Conservation (phyloP, 208 protist species). For the Leishmania aethiopica region DNA sequence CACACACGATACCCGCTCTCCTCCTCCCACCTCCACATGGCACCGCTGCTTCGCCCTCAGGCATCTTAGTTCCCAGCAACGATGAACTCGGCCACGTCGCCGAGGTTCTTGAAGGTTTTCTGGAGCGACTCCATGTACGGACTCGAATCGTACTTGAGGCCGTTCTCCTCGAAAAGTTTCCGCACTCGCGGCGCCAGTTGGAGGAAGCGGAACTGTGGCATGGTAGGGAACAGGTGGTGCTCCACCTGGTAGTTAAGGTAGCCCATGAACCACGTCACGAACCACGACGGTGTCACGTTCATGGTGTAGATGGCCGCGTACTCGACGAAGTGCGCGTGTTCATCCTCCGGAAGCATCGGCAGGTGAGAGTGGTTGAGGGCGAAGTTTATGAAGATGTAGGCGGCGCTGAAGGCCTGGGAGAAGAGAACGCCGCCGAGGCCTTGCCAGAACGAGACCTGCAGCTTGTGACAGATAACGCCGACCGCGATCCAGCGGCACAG, state of each 20-base stretch:
- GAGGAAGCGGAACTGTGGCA: conserved; percentile 82
- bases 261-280: conserved; percentile 77
- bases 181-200: conserved; percentile 51
- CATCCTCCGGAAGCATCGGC: conserved; percentile 42
- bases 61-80: conserved; percentile 20
- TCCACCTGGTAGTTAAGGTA: conserved; percentile 89
- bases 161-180: conserved; percentile 66
- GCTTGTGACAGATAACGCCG: conserved; percentile 38
- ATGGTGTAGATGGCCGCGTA: conserved; percentile 74
- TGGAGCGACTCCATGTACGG: conserved; percentile 46
- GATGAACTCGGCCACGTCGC: conserved; percentile 51
- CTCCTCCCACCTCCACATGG: not conserved
- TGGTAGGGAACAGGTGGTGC: conserved; percentile 87
- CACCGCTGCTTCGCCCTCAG: not conserved
- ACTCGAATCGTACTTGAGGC: conserved; percentile 54
- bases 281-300: conserved; percentile 53
- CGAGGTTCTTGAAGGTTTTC: conserved; percentile 66
- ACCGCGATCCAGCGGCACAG: conserved; percentile 49
- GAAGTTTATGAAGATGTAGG: conserved; percentile 85
- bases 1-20: not conserved
- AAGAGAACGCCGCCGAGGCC: conserved; percentile 55
- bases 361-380: conserved; percentile 82
- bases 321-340: conserved; percentile 75
- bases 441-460: conserved; percentile 44
- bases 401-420: conserved; percentile 56